Evolutionary conservation across 495 filamentous ascomycete genomes (phyloP), one percentile per base, ranked within the genome.

Genomic region (Penicillium fimorum): DNA sequence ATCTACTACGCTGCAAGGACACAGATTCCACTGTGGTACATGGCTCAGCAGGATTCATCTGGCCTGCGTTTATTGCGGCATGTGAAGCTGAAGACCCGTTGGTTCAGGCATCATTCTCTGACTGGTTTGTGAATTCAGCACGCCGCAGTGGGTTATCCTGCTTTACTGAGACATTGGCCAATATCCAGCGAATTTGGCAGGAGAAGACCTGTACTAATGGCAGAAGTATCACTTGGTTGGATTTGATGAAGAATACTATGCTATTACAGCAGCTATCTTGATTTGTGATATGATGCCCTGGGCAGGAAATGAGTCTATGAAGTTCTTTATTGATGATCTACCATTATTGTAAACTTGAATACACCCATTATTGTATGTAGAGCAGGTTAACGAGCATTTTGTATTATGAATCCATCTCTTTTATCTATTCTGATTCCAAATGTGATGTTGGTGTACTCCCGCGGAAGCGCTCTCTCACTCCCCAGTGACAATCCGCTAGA

Each of bases 31-130:
- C 55, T 17, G 56, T 61, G 4, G 58, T 65, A 0, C 62, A 65
- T 30, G 58, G 58, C 7, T 65, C 62, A 2, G 59, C 62, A 7
- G 56, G 62, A 0, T 65, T 65, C 27, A 57, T 68, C 6, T 70
- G 68, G 68, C 55, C 63, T n/a, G 65, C 62, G 3, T 68, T 70
- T 44, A 63, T 70, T 37, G 63, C 68, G 5, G 65, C 65, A 0
- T 68, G 68, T 48, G 65, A 70, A 46, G 68, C 68, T 0, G 55
- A 66, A 15, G 61, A 60, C 42, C 47, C 59, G 0, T 48, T 43
- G 11, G 43, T 68, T 22, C 65, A 70, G 42, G 51, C 46, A 4
- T 66, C 55, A 13, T 68, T 66, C 24, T 32, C 53, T 1, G 32
- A 37, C n/a, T 70, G 68, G 68, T 68, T 70, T 54, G 60, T 63